Percentiles rank a stretch among this genome's conserved stretches.
phyloP scores from a whole-genome alignment of 2,329 filamentous ascomycete species.

The Colletotrichum spaethianum region DNA sequence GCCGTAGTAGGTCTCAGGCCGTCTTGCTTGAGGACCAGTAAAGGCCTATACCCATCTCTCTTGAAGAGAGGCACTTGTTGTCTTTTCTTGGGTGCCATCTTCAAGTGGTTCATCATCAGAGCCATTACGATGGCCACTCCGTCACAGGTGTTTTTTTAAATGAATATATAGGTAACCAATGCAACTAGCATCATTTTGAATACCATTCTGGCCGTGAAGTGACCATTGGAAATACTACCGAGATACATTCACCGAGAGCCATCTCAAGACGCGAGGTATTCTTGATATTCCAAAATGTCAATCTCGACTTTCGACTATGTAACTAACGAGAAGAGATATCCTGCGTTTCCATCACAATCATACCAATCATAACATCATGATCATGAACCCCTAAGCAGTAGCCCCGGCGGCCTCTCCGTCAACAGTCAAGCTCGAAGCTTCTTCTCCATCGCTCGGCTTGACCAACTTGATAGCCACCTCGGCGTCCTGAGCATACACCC shows the following conservation, averaged over 20 bases:
- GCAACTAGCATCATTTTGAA: neutral
- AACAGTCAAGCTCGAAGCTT: constrained; percentile 47
- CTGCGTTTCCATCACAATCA: neutral
- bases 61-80: neutral
- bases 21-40: neutral
- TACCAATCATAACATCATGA: neutral
- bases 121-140: neutral
- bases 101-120: neutral
- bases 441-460: constrained; percentile 50
- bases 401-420: constrained; percentile 49
- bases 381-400: constrained; percentile 43
- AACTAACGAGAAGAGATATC: neutral
- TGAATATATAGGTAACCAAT: no score
- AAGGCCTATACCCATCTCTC: neutral
- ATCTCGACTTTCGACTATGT: no score
- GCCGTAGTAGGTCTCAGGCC: neutral
- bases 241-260: no score
- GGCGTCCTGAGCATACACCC: constrained; percentile 55
- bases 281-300: no score
- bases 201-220: no score
- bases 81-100: neutral
- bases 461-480: constrained; percentile 53
- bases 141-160: neutral
- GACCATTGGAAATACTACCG: no score
- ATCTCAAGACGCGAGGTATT: neutral